Evolutionary conservation across 805 yeast species (phyloP).

Genomic region (Candida alai): DNA sequence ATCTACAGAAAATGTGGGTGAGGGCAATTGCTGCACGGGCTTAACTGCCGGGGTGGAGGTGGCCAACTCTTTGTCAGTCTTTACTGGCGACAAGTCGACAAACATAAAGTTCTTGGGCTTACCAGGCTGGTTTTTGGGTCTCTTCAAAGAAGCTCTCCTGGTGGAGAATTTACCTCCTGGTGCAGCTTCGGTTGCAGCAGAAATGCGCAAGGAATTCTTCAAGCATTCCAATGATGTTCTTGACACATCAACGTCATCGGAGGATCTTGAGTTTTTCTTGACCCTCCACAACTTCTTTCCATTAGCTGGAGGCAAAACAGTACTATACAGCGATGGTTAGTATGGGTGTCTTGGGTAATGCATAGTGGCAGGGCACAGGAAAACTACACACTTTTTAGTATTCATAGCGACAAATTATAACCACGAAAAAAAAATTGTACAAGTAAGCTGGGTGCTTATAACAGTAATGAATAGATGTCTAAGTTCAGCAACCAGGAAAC

Average conservation of each 20-base stretch:
- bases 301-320: slow-evolving; percentile 38
- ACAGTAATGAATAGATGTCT: no score
- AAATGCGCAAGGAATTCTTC: slow-evolving; percentile 38
- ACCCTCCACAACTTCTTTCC: slow-evolving; percentile 46
- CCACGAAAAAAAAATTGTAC: no score
- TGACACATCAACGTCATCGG: slow-evolving; percentile 9
- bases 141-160: slow-evolving; percentile 38
- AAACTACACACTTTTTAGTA: slow-evolving; percentile 9
- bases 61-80: slow-evolving; percentile 15
- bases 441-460: no score
- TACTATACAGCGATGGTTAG: slow-evolving; percentile 3
- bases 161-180: slow-evolving; percentile 28
- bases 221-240: slow-evolving; percentile 34
- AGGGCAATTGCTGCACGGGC: slow-evolving; percentile 13
- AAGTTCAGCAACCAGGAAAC: no score
- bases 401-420: slow-evolving; percentile 14
- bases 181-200: slow-evolving; percentile 39
- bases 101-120: slow-evolving; percentile 44
- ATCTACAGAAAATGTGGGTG: slow-evolving; percentile 13
- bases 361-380: not conserved
- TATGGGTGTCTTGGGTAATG: not conserved
- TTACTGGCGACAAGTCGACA: slow-evolving; percentile 43
- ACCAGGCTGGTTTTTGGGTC: slow-evolving; percentile 44
- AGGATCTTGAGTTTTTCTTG: slow-evolving; percentile 21
- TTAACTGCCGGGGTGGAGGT: not conserved